Evolutionary conservation across 208 protist genomes (phyloP), one percentile per base, ranked within the genome.

Genomic region (Novymonas esmeraldas): DNA sequence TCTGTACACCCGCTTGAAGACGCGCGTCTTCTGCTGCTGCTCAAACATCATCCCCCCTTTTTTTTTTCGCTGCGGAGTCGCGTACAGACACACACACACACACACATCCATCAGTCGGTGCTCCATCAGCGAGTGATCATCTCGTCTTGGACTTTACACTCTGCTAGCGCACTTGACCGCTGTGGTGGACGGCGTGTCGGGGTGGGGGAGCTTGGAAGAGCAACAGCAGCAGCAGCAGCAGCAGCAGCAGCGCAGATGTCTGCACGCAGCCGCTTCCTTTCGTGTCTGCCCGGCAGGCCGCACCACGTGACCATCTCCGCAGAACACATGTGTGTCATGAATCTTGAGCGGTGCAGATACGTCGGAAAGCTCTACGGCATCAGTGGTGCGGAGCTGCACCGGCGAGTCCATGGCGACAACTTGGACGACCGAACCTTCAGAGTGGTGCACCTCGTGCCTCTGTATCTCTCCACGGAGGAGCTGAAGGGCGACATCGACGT

Each of bases 251-350:
- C 20, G 10, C 18, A 16, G 11, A 52, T 49, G 58, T 18, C 39
- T 16, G 44, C 70, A 24, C 22, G 10, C 16, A 42, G 29, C 7
- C 20, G 13, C 11, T 18, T 7, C 13, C 56, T 44, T 36, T 48
- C 31, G 7, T 31, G 22, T 18, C 28, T 50, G 1, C 7, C 26
- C 9, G 67, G 52, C 36, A 73, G 22, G 50, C 36, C 42, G 4
- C 67, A 73, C n/a, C 58, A 70, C 28, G 41, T 60, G 22, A 65
- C 58, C 22, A 73, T 73, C 31, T n/a, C 67, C 16, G 57, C 22
- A 0, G 56, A 64, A 22, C 50, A 73, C 13, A 65, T 44, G 56
- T 10, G 10, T 6, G 3, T n/a, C 26, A 1, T 58, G 29, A 18
- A 6, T 0, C 6, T 13, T 33, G 3, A 29, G 6, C 36, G 18